Percentiles rank a stretch among this genome's conserved stretches.
Conservation (phyloP, 2,329 filamentous ascomycete genomes). For the Paecilomyces variotii region DNA sequence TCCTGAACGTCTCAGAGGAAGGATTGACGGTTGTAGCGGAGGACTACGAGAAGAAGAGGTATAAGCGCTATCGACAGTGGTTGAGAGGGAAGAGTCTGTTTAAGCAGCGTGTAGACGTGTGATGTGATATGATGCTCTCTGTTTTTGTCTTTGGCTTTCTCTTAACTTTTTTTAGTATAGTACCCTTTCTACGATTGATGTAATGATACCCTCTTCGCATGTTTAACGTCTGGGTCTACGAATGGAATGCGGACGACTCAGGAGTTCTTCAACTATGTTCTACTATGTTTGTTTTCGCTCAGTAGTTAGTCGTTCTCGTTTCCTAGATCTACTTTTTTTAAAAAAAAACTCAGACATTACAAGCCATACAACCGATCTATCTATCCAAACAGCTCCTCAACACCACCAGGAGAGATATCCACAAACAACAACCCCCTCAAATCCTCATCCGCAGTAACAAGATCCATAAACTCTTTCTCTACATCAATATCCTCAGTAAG, state of each 20-base stretch:
- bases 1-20: slow-evolving; percentile 69
- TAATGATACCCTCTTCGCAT: slow-evolving; percentile 1
- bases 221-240: background rate
- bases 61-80: slow-evolving; percentile 96
- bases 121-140: slow-evolving; percentile 4
- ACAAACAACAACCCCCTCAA: slow-evolving; percentile 20
- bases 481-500: slow-evolving; percentile 21
- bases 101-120: slow-evolving; percentile 63
- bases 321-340: too few relatives aligned
- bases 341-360: too few relatives aligned
- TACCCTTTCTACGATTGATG: background rate
- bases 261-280: too few relatives aligned
- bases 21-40: slow-evolving; percentile 81
- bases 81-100: slow-evolving; percentile 89
- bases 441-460: slow-evolving; percentile 29
- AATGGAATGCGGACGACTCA: too few relatives aligned
- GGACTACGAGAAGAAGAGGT: slow-evolving; percentile 83
- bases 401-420: slow-evolving; percentile 13
- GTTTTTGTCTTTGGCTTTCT: slow-evolving; percentile 1
- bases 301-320: too few relatives aligned
- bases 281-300: too few relatives aligned
- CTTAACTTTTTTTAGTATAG: background rate
- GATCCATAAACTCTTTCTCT: slow-evolving; percentile 23
- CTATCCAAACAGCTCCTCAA: slow-evolving; percentile 6
- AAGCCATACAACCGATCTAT: too few relatives aligned